phyloP scores from a whole-genome alignment of 1,284 basidiomycete species.

The Golubevia pallescens region DNA sequence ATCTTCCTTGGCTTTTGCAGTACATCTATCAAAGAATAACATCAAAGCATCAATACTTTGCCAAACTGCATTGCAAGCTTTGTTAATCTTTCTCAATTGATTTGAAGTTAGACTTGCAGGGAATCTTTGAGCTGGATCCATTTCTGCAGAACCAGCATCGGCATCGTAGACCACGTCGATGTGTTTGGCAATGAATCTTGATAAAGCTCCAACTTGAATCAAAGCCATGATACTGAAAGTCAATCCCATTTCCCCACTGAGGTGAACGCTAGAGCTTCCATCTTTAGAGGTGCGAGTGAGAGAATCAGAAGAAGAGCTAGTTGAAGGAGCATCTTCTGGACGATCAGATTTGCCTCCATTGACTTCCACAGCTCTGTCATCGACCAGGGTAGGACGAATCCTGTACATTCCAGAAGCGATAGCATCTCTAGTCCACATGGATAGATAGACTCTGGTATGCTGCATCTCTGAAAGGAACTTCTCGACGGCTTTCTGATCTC shows the following conservation, averaged over 20 bases:
- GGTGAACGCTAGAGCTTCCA: conserved; percentile 15
- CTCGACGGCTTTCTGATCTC: conserved; percentile 19
- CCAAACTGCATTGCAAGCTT: conserved; percentile 42
- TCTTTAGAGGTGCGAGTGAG: too few relatives aligned
- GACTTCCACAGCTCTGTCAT: conserved; percentile 36
- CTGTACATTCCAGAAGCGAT: conserved; percentile 33
- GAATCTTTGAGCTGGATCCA: conserved; percentile 22
- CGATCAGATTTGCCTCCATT: conserved; percentile 1
- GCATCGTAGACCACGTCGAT: conserved; percentile 21
- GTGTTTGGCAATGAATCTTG: conserved; percentile 38
- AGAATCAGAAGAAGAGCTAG: neutral
- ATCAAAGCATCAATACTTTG: conserved; percentile 45
- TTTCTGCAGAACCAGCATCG: conserved; percentile 6
- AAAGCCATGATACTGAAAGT: conserved; percentile 42
- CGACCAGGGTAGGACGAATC: conserved; percentile 20
- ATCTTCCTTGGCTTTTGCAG: conserved; percentile 29
- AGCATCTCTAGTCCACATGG: conserved; percentile 38
- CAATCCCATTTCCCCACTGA: conserved; percentile 51
- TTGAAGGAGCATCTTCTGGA: conserved; percentile 1
- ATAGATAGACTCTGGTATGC: conserved; percentile 31
- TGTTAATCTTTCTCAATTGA: conserved; percentile 39
- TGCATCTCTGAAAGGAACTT: conserved; percentile 29
- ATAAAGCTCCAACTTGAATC: conserved; percentile 48
- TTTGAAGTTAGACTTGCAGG: conserved; percentile 23
- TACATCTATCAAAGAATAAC: conserved; percentile 49